Evolutionary conservation across 1,284 basidiomycete genomes (phyloP).

Genomic region (Leccinum subspadiceum): DNA sequence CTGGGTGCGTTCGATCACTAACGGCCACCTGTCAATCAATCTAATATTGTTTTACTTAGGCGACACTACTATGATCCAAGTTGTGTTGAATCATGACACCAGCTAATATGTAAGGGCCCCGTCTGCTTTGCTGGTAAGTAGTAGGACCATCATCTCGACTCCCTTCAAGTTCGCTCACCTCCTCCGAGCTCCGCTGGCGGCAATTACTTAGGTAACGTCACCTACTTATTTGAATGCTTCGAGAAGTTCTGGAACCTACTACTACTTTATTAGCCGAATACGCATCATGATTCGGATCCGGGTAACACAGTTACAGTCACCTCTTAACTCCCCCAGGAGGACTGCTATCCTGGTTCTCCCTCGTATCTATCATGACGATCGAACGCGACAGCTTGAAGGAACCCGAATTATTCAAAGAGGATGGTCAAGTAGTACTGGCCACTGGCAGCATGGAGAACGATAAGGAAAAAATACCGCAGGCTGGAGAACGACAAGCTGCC

Average conservation of each 20-base stretch:
- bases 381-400: slow-evolving; percentile 17
- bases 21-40: background rate
- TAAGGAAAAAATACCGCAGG: background rate
- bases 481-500: slow-evolving; percentile 19
- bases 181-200: no score
- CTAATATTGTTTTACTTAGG: no score
- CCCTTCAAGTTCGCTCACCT: no score
- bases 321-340: background rate
- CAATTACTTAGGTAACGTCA: background rate
- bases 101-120: no score
- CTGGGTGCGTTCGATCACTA: no score
- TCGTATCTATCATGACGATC: slow-evolving; percentile 15
- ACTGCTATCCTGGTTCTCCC: background rate
- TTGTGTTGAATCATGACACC: no score
- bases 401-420: slow-evolving; percentile 7
- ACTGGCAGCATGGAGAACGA: background rate
- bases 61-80: no score
- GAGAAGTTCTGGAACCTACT: background rate
- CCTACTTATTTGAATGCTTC: background rate
- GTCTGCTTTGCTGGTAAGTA: no score
- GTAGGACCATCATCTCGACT: no score
- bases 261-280: background rate
- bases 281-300: background rate
- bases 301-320: background rate
- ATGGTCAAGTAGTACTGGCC: background rate